Evolutionary conservation across 345 rosid species (phyloP).

Genomic region (Citrus trifoliata): DNA sequence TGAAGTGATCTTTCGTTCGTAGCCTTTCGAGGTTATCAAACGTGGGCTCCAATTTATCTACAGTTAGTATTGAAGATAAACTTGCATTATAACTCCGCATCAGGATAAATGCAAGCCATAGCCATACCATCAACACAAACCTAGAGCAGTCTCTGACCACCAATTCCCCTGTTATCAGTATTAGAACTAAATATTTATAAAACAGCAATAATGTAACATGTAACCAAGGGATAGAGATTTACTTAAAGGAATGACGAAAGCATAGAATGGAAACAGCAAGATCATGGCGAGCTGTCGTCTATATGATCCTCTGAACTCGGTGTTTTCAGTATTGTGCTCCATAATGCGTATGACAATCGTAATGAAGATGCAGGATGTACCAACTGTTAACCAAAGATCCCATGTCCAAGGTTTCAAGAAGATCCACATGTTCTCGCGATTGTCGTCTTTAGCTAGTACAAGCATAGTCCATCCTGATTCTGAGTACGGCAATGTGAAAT

Average conservation of each 20-base stretch:
- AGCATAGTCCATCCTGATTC: constrained; percentile 25
- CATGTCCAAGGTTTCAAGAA: constrained; percentile 21
- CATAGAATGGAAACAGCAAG: constrained; percentile 18
- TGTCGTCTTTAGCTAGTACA: neutral
- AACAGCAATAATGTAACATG: neutral
- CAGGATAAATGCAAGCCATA: constrained; percentile 20
- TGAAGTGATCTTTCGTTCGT: neutral
- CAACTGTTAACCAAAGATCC: constrained; percentile 22
- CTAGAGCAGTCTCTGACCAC: constrained; percentile 18
- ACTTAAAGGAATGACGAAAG: constrained; percentile 18
- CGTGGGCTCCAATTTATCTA: constrained; percentile 17
- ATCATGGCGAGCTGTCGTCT: constrained; percentile 6
- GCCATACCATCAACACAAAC: constrained; percentile 26
- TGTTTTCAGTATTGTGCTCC: constrained; percentile 6
- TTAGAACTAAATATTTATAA: neutral
- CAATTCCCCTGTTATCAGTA: constrained; percentile 12
- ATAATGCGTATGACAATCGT: constrained; percentile 15
- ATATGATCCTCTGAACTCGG: neutral
- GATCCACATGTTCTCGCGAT: constrained; percentile 4
- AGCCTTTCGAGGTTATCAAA: neutral
- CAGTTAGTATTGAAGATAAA: constrained; percentile 18
- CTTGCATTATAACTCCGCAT: constrained; percentile 29
- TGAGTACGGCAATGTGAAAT: constrained; percentile 25
- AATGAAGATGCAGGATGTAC: neutral
- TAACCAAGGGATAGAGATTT: neutral